Percentiles rank a stretch among this genome's conserved stretches.
These are phyloP conservation scores for Chlamydomonas reinhardtii DNA, from an alignment of 163 green algal species.

Conservation along the genomic window DNA sequence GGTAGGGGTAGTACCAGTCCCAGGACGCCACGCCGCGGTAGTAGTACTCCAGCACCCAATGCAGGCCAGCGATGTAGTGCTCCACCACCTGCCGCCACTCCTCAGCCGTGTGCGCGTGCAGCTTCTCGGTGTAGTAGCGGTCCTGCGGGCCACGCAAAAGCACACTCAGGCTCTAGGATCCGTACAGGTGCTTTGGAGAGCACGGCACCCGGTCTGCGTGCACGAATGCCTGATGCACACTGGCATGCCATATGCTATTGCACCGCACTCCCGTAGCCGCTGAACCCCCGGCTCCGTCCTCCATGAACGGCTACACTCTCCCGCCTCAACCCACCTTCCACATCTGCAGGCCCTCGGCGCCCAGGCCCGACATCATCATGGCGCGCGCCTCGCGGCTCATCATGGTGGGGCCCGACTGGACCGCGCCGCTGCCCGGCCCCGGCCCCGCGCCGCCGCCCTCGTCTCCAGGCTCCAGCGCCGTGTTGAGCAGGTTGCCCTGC, in stretches of 20 bases:
- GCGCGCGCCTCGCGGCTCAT: slow-evolving; percentile 83
- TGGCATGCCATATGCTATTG: too few relatives aligned
- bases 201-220: too few relatives aligned
- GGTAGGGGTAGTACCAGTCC: slow-evolving; percentile 98
- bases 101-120: slow-evolving; percentile 60
- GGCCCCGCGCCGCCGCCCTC: slow-evolving; percentile 6
- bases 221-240: too few relatives aligned
- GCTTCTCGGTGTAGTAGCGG: slow-evolving; percentile 96
- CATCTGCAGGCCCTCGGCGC: slow-evolving; percentile 62
- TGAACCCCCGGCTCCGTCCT: too few relatives aligned
- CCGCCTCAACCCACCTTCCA: slow-evolving; percentile 77
- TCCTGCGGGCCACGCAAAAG: slow-evolving; percentile 65
- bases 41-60: slow-evolving; percentile 94
- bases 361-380: slow-evolving; percentile 82
- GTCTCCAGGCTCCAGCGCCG: slow-evolving; percentile 48
- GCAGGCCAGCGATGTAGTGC: slow-evolving; percentile 83
- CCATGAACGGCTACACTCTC: too few relatives aligned
- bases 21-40: slow-evolving; percentile 91
- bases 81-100: slow-evolving; percentile 57
- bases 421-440: background rate
- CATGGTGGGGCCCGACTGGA: slow-evolving; percentile 82
- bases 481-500: background rate
- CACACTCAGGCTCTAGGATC: too few relatives aligned
- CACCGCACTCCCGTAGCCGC: too few relatives aligned
- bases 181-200: too few relatives aligned